Evolutionary conservation across 306 rosid genomes (phyloP).

Genomic region (Ormosia semicastrata): DNA sequence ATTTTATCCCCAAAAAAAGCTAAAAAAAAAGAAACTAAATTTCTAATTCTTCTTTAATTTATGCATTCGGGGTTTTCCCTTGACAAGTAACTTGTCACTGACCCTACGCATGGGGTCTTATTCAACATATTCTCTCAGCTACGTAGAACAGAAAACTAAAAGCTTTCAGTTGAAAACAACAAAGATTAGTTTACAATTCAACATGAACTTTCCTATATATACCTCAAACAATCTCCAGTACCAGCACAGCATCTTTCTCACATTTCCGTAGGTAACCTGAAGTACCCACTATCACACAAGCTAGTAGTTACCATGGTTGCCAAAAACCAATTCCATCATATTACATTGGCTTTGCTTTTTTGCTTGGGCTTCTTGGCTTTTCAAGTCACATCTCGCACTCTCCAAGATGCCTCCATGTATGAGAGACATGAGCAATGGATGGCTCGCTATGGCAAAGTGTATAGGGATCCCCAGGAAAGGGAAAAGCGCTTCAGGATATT

Average conservation of each 20-base stretch:
- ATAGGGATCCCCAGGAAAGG: constrained; percentile 20
- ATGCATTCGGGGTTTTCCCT: neutral
- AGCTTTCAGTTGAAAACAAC: neutral
- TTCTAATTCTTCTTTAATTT: neutral
- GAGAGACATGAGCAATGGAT: constrained; percentile 45
- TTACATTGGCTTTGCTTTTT: constrained; percentile 30
- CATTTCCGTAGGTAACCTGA: neutral
- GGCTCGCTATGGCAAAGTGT: constrained; percentile 16
- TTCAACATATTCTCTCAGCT: neutral
- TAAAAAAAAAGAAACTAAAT: too few relatives aligned
- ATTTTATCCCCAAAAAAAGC: too few relatives aligned
- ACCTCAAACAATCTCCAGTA: neutral
- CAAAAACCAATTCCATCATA: neutral
- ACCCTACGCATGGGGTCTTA: neutral
- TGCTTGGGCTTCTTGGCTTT: constrained; percentile 22
- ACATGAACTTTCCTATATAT: constrained; percentile 11
- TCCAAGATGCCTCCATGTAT: constrained; percentile 31
- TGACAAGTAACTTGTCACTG: neutral
- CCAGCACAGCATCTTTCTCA: neutral
- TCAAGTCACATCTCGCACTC: constrained; percentile 37
- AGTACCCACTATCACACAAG: neutral
- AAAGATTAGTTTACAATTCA: neutral
- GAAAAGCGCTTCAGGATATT: constrained; percentile 29
- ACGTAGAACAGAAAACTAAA: neutral
- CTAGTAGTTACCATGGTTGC: constrained; percentile 28